Evolutionary conservation across 108 stramenopile genomes (phyloP), one percentile per base, ranked within the genome.

Genomic region (Schizochytrium sp.): DNA sequence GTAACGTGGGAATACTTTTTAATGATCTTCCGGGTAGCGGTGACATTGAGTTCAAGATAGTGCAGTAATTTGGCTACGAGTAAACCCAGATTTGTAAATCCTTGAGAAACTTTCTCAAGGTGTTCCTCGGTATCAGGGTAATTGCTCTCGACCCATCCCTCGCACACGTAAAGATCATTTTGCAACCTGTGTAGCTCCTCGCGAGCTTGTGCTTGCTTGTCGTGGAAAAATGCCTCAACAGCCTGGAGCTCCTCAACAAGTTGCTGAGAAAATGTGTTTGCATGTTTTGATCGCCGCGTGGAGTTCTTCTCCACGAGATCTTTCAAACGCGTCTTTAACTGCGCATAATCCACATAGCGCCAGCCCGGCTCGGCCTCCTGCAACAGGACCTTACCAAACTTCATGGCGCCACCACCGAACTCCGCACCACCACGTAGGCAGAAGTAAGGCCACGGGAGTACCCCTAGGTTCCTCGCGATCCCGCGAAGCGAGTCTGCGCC

Each of bases 1-100:
- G 73, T 83, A 7, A 83, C 73, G 73, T 83, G 73, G 4, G 46
- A 47, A 38, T 83, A 83, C 40, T 83, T 83, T 19, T 83, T 83
- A 46, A 83, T 12, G 45, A 83, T 83, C 50, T 83, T 83, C 4
- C 73, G 73, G 0, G 50, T 19, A 12, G 73, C 73, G 15, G 73
- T 83, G 0, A 83, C 73, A 38, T 83, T 83, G 12, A 83, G 73
- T n/a, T 83, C 73, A 4, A 83, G 49, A 46, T 53, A 19, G 73
- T 83, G 73, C 44, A 83, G 73, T 0, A 83, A 50, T 38, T 83
- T 83, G 28, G 73, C 73, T 38, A 83, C 73, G 7, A 53, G 49
- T 8, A 83, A 50, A 53, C 49, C 73, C 4, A 83, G 73, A 8
- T 47, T n/a, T 4, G 73, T 83, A 50, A 83, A 83, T 50, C 73